These are phyloP conservation scores for Plectosphaerella cucumerina DNA, from an alignment of 2,329 filamentous ascomycete genomes.

Conservation along the genomic window DNA sequence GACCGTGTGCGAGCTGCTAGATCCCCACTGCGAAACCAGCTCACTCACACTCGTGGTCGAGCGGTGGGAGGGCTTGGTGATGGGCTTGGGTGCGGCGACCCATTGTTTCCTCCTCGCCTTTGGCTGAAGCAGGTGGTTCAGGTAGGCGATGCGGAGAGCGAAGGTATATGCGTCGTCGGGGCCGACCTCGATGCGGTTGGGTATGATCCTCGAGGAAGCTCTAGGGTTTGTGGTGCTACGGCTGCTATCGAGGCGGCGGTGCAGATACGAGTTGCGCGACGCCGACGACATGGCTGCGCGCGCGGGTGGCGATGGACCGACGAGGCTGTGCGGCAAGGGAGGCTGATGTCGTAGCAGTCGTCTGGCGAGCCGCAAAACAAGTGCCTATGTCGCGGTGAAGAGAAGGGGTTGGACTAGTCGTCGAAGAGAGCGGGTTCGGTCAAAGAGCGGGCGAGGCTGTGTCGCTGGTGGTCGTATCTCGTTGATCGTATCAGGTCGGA, in stretches of 20 bases:
- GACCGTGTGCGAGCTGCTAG: constrained; percentile 41
- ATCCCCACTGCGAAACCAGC: constrained; percentile 80
- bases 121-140: constrained; percentile 89
- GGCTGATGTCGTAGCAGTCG: no score
- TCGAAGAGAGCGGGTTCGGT: no score
- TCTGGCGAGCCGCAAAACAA: no score
- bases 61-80: constrained; percentile 56
- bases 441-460: no score
- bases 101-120: constrained; percentile 87
- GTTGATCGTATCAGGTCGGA: no score
- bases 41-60: constrained; percentile 74
- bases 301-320: background rate
- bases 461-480: no score
- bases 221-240: constrained; percentile 36
- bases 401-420: no score
- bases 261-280: constrained; percentile 43
- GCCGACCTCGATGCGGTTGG: constrained; percentile 39
- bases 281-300: constrained; percentile 43
- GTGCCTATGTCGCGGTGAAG: no score
- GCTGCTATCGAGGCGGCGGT: constrained; percentile 41
- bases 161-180: constrained; percentile 87
- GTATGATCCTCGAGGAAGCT: constrained; percentile 36
- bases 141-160: constrained; percentile 84
- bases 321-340: no score
- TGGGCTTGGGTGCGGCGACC: constrained; percentile 61